Evolutionary conservation across 345 rosid species (phyloP), one percentile per base, ranked within the genome.

Genomic region (Geranium rotundifolium): DNA sequence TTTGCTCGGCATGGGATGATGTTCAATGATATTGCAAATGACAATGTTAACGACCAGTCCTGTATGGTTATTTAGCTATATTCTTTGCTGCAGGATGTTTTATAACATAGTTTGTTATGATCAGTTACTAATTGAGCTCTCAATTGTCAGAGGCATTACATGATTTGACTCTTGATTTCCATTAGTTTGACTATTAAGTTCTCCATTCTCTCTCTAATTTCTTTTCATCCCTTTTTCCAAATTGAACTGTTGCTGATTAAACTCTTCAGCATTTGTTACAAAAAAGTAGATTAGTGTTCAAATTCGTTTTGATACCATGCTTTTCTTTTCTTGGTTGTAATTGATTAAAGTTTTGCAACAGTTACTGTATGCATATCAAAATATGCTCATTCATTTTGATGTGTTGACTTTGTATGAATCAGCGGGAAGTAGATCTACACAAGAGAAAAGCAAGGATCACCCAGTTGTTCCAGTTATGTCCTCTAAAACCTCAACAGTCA

Each of bases 401-500:
- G 15, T 12, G 46, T 63, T 61, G 18, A 62, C 14, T 61, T 59
- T 54, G 54, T 73, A 15, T 41, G 8, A 34, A 46, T 56, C 65
- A 63, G 57, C 75, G 57, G 81, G 64, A 60, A 73, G 75, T 63
- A 77, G 71, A 63, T 73, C 75, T 2, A 70, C 69, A 20, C 71
- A 58, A 52, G 78, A 77, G 34, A 65, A 72, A 49, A 77, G 81
- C 69, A 67, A 30, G 59, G 75, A 71, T 39, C 77, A 73, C 15
- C 78, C 77, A 23, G 49, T 69, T 62, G 75, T 66, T 62, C 70
- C 65, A 17, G 49, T 50, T 7, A 67, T 65, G 56, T 70, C 78
- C 17, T 73, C 81, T 18, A 70, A 72, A 54, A 71, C 76, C 27
- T 73, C 81, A 17, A 70, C 77, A 60, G 65, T 73, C 27, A 71